Conservation (phyloP, 495 filamentous ascomycete genomes). For the Letharia lupina region DNA sequence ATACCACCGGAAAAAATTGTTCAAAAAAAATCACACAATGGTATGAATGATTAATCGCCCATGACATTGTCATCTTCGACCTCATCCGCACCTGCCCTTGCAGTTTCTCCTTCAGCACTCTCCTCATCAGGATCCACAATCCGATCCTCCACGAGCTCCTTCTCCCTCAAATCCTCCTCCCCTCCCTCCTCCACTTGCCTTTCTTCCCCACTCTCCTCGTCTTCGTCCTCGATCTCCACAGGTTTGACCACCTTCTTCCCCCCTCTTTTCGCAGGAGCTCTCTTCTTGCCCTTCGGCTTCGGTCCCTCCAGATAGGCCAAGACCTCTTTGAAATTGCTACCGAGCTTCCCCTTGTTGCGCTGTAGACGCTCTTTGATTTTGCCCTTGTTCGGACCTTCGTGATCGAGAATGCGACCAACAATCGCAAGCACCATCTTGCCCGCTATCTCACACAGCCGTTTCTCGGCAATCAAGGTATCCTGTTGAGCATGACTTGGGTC, state of each 20-base stretch:
- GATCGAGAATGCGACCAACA: conserved; percentile 62
- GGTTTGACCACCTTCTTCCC: conserved; percentile 39
- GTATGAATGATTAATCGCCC: conserved; percentile 46
- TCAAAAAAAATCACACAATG: neutral
- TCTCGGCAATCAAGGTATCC: conserved; percentile 62
- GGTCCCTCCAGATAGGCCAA: conserved; percentile 62
- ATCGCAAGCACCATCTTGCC: conserved; percentile 75
- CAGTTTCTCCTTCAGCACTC: conserved; percentile 34
- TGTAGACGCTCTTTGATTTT: conserved; percentile 55
- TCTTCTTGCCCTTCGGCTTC: conserved; percentile 34
- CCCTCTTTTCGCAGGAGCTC: conserved; percentile 27
- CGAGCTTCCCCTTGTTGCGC: conserved; percentile 58
- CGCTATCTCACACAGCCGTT: conserved; percentile 73
- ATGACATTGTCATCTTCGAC: conserved; percentile 55
- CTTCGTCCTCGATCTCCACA: conserved; percentile 35
- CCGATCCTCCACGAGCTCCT: conserved; percentile 50
- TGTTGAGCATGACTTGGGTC: conserved; percentile 37
- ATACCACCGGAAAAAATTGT: neutral
- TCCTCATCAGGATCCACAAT: conserved; percentile 45
- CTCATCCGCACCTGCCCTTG: conserved; percentile 6
- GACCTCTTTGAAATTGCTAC: conserved; percentile 68
- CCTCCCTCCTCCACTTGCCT: conserved; percentile 45
- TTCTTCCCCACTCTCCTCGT: conserved; percentile 42
- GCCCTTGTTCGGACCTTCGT: conserved; percentile 46
- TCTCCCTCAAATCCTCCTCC: conserved; percentile 52